Evolutionary conservation across 352 stramenopile species (phyloP).

Genomic region (Globisporangium nunn): DNA sequence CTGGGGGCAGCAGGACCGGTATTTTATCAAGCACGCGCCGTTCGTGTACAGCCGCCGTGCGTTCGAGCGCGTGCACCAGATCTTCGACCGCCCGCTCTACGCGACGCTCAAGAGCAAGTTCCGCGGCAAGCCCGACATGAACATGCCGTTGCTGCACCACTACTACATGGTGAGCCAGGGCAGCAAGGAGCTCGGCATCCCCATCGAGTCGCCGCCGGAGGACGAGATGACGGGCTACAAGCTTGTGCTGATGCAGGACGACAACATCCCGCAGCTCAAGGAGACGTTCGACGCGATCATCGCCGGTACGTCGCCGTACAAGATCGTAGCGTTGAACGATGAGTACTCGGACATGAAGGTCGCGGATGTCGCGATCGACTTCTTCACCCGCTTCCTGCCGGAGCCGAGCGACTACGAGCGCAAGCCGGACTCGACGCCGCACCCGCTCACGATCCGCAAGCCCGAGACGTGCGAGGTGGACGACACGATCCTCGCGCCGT

Average conservation of each 20-base stretch:
- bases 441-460: constrained; percentile 54
- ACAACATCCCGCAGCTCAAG: constrained; percentile 70
- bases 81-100: constrained; percentile 78
- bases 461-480: constrained; percentile 66
- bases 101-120: constrained; percentile 85
- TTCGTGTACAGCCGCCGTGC: constrained; percentile 83
- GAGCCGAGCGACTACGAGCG: constrained; percentile 63
- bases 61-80: constrained; percentile 83
- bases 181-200: constrained; percentile 70
- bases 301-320: constrained; percentile 54
- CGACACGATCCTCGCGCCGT: constrained; percentile 56
- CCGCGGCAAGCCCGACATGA: constrained; percentile 81
- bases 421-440: constrained; percentile 29
- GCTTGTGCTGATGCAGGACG: constrained; percentile 78
- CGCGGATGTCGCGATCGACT: constrained; percentile 58
- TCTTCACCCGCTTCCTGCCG: constrained; percentile 65
- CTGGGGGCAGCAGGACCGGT: constrained; percentile 65
- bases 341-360: constrained; percentile 82
- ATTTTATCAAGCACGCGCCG: constrained; percentile 87
- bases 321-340: constrained; percentile 82
- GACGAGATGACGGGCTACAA: constrained; percentile 82
- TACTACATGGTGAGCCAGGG: constrained; percentile 86
- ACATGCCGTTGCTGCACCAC: constrained; percentile 83
- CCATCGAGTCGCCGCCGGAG: constrained; percentile 59
- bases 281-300: constrained; percentile 61